These are phyloP conservation scores for Lasiodiplodia theobromae DNA, from an alignment of 2,329 filamentous ascomycete genomes.

Conservation along the genomic window DNA sequence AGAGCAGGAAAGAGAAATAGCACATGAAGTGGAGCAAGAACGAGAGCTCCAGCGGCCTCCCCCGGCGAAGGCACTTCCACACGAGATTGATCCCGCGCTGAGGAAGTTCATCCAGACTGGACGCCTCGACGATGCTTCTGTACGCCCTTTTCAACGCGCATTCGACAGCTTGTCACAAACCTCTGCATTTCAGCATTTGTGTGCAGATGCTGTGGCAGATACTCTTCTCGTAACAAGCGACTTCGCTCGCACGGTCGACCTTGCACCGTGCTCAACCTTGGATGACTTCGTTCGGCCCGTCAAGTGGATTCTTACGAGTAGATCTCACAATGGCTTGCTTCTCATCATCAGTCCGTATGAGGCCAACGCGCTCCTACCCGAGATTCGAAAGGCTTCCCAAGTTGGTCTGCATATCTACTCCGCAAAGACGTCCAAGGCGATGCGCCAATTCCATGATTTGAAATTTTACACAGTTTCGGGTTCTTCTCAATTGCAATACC, in stretches of 20 bases:
- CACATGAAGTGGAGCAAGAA: conserved; percentile 61
- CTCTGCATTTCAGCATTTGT: conserved; percentile 3
- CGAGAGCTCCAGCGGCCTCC: conserved; percentile 58
- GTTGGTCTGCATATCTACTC: conserved; percentile 61
- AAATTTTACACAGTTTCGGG: neutral
- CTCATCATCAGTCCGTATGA: conserved; percentile 69
- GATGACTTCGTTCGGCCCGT: conserved; percentile 50
- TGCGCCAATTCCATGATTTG: neutral
- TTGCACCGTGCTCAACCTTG: neutral
- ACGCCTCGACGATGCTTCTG: neutral
- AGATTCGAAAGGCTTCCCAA: conserved; percentile 44
- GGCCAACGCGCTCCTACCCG: conserved; percentile 58
- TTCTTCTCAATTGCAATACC: neutral
- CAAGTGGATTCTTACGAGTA: conserved; percentile 59
- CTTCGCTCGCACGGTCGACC: conserved; percentile 57
- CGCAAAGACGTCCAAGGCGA: neutral
- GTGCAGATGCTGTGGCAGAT: conserved; percentile 38
- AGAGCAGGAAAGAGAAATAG: conserved; percentile 63
- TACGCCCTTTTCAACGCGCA: neutral
- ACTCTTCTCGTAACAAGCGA: conserved; percentile 59
- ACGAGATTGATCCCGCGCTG: neutral
- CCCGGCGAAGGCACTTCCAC: conserved; percentile 44
- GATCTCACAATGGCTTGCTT: conserved; percentile 36
- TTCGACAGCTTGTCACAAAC: neutral
- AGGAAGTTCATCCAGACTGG: neutral